These are phyloP conservation scores for Austroboletus eburneus DNA, from an alignment of 768 basidiomycete species.

Conservation along the genomic window DNA sequence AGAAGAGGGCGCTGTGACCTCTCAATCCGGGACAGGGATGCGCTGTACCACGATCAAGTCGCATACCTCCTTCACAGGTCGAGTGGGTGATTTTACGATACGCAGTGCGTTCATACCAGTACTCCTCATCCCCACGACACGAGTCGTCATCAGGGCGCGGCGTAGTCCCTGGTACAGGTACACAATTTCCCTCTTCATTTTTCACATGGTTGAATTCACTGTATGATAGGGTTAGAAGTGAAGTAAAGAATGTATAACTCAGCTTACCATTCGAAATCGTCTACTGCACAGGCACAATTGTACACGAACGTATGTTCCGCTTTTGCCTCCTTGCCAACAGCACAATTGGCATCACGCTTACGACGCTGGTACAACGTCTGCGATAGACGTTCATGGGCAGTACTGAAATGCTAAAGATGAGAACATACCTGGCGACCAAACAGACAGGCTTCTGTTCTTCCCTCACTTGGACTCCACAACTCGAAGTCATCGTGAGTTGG, in stretches of 20 bases:
- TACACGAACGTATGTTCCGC: conserved; percentile 48
- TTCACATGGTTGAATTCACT: conserved; percentile 93
- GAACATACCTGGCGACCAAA: conserved; percentile 80
- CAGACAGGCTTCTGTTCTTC: conserved; percentile 80
- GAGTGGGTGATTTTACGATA: conserved; percentile 92
- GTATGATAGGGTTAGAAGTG: background rate
- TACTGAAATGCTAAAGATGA: background rate
- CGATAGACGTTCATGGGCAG: background rate
- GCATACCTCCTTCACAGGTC: conserved; percentile 72
- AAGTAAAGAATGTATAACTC: background rate
- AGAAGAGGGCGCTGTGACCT: conserved; percentile 75
- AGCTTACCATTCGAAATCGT: conserved; percentile 93
- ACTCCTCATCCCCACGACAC: conserved; percentile 60
- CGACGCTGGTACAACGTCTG: conserved; percentile 93
- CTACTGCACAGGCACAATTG: conserved; percentile 66
- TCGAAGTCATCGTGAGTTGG: conserved; percentile 91
- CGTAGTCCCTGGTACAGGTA: conserved; percentile 64
- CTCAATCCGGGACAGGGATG: conserved; percentile 83
- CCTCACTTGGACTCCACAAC: conserved; percentile 92
- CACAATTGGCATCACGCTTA: conserved; percentile 71
- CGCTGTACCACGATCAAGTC: conserved; percentile 67
- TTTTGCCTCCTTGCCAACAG: conserved; percentile 70
- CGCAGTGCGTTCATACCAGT: conserved; percentile 91
- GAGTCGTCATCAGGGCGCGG: conserved; percentile 60
- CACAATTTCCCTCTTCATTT: conserved; percentile 67